phyloP scores from a whole-genome alignment of 2,329 filamentous ascomycete genomes.

The Alternaria incomplexa region DNA sequence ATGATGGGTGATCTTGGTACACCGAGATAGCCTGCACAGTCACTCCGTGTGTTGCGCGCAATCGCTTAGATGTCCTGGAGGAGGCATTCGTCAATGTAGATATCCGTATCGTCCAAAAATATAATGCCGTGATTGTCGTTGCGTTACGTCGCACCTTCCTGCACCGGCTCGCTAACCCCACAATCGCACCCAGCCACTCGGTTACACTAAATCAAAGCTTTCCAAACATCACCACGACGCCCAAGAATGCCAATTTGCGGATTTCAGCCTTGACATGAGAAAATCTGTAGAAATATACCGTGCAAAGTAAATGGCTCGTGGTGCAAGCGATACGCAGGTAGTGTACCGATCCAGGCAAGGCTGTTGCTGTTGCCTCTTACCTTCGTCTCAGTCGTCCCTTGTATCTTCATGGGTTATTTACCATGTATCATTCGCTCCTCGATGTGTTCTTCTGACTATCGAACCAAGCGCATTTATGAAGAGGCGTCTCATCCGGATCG shows the following conservation, averaged over 20 bases:
- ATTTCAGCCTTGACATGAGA: not conserved
- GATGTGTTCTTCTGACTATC: not conserved
- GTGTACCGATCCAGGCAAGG: not conserved
- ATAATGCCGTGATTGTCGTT: not conserved
- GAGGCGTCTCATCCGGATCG: not conserved
- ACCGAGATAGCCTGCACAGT: not conserved
- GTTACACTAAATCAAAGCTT: not conserved
- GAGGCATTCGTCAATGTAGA: not conserved
- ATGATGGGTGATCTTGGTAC: constrained; percentile 10
- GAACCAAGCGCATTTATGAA: not conserved
- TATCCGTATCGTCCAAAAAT: not conserved
- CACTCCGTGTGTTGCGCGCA: not conserved
- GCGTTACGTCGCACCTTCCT: not conserved
- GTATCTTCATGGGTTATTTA: not conserved
- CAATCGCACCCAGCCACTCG: not conserved
- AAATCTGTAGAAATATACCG: not conserved
- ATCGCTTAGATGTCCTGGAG: accelerated
- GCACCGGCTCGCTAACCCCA: not conserved
- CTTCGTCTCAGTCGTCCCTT: too few relatives aligned
- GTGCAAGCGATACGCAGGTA: not conserved
- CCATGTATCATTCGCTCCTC: not conserved
- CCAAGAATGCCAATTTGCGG: not conserved
- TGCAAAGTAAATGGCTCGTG: accelerated
- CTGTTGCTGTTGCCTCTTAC: too few relatives aligned
- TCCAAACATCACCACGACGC: not conserved